Percentiles rank a stretch among this genome's conserved stretches.
These are phyloP conservation scores for Calonectria honghensis DNA, from an alignment of 2,329 filamentous ascomycete genomes.

Conservation along the genomic window DNA sequence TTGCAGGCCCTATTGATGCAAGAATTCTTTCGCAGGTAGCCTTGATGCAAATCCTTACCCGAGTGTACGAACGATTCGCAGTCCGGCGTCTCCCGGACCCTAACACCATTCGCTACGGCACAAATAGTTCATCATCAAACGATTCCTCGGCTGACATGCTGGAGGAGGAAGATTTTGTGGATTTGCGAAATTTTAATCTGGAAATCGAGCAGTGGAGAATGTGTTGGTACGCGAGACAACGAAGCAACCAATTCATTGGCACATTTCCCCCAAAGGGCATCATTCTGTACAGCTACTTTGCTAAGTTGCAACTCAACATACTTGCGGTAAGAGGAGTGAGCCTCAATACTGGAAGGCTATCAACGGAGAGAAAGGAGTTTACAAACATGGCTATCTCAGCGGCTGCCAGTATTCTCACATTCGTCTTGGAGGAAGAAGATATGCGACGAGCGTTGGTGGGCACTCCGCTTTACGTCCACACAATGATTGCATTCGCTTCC, in stretches of 20 bases:
- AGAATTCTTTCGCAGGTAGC: slow-evolving; percentile 42
- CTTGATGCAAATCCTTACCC: slow-evolving; percentile 43
- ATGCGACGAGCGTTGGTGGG: slow-evolving; percentile 58
- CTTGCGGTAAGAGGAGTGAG: slow-evolving; percentile 43
- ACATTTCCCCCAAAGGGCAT: slow-evolving; percentile 65
- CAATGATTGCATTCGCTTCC: slow-evolving; percentile 60
- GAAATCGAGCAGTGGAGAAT: slow-evolving; percentile 65
- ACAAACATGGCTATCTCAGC: slow-evolving; percentile 56
- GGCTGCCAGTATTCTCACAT: slow-evolving; percentile 60
- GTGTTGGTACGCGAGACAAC: slow-evolving; percentile 56
- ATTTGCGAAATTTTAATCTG: slow-evolving; percentile 62
- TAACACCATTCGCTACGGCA: slow-evolving; percentile 36
- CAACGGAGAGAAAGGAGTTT: slow-evolving; percentile 45
- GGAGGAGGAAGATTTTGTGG: slow-evolving; percentile 60
- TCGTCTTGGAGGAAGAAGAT: slow-evolving; percentile 59
- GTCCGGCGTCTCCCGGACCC: slow-evolving; percentile 36
- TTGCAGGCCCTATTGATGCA: slow-evolving; percentile 37
- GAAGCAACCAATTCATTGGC: slow-evolving; percentile 54
- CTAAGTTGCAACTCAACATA: slow-evolving; percentile 61
- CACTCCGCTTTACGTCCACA: slow-evolving; percentile 60
- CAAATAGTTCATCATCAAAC: slow-evolving; percentile 9
- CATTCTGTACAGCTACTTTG: slow-evolving; percentile 48
- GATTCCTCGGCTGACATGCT: slow-evolving; percentile 50
- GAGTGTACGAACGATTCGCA: slow-evolving; percentile 42
- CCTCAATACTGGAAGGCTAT: slow-evolving; percentile 36